These are phyloP conservation scores for Cylindrodendrum hubeiense DNA, from an alignment of 2,329 filamentous ascomycete species.

Conservation along the genomic window DNA sequence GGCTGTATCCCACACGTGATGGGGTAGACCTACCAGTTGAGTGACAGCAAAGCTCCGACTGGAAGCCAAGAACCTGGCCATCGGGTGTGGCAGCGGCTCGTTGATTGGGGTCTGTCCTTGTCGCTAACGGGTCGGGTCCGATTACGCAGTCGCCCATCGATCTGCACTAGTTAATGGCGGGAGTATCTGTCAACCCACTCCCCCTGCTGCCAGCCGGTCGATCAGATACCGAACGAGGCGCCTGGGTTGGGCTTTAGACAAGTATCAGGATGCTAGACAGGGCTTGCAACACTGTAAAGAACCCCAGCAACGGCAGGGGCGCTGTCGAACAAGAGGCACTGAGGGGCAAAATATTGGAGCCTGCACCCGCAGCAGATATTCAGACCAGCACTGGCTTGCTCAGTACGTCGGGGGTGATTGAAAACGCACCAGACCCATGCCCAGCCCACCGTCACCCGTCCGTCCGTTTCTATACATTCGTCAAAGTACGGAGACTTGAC, in stretches of 20 bases:
- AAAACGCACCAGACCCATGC: too few species aligned
- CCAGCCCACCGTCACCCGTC: too few species aligned
- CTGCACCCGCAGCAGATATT: neutral
- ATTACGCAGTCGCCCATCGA: conserved; percentile 11
- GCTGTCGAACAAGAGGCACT: neutral
- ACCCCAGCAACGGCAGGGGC: neutral
- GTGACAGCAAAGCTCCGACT: neutral
- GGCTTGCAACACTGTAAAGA: conserved; percentile 10
- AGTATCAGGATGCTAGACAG: neutral
- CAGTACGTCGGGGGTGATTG: too few species aligned
- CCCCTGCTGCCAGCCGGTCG: neutral
- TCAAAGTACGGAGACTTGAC: too few species aligned
- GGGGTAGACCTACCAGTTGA: neutral
- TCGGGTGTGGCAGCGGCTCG: conserved; percentile 2
- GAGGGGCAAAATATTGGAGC: neutral
- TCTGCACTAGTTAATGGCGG: conserved; percentile 11
- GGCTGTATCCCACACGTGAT: neutral
- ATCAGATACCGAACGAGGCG: neutral
- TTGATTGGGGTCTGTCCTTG: conserved; percentile 1
- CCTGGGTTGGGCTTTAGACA: neutral
- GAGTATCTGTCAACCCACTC: conserved; percentile 9
- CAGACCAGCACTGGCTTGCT: neutral
- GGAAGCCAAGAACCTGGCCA: conserved; percentile 3
- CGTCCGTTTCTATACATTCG: too few species aligned
- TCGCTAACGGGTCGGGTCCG: conserved; percentile 3